Conservation (phyloP, 345 rosid genomes). For the Kernera saxatilis region DNA sequence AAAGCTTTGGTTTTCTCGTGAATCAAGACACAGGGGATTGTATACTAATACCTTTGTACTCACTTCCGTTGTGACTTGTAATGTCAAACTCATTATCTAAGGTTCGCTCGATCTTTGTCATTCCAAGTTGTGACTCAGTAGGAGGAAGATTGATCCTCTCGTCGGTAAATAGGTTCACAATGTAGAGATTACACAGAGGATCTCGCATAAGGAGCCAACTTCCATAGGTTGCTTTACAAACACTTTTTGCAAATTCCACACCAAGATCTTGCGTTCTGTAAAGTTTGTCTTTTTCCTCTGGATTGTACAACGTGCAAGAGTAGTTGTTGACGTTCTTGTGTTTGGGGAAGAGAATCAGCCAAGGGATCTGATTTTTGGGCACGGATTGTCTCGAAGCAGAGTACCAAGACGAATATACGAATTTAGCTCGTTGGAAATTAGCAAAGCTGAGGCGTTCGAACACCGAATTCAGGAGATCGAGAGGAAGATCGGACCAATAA, state of each 20-base stretch:
- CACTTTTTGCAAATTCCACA: background rate
- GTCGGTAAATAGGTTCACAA: too few species aligned
- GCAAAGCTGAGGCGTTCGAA: background rate
- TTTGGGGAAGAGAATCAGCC: background rate
- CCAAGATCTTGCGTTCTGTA: background rate
- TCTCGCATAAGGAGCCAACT: too few species aligned
- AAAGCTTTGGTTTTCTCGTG: background rate
- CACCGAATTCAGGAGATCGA: background rate
- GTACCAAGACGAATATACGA: background rate
- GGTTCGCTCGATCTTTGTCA: too few species aligned
- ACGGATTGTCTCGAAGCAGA: background rate
- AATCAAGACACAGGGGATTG: background rate
- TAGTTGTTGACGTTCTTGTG: background rate
- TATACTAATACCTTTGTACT: background rate
- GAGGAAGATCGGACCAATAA: background rate
- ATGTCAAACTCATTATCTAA: too few species aligned
- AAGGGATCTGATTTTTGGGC: background rate
- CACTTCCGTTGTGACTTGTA: too few species aligned
- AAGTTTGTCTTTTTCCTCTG: background rate
- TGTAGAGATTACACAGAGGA: too few species aligned
- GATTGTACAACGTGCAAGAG: background rate
- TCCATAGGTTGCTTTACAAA: too few species aligned
- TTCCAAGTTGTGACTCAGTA: too few species aligned
- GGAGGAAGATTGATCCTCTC: too few species aligned
- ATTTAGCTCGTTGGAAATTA: background rate